These are phyloP conservation scores for Trichoderma hamatum DNA, from an alignment of 2,329 filamentous ascomycete species.

Conservation along the genomic window DNA sequence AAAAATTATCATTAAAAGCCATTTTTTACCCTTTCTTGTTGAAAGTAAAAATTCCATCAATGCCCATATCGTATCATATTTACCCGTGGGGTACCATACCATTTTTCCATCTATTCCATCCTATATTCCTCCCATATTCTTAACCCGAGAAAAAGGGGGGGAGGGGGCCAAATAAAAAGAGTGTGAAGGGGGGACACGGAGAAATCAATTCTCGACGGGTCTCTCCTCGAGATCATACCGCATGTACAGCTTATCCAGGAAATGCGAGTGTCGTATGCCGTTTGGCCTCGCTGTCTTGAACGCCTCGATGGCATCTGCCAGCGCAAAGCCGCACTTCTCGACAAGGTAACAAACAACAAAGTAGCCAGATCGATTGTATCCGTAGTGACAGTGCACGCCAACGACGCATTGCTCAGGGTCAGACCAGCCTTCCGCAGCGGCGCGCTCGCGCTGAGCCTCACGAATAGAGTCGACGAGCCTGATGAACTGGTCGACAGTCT, in stretches of 20 bases:
- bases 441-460: constrained; percentile 50
- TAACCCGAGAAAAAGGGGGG: neutral
- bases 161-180: neutral
- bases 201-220: neutral
- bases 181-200: no score
- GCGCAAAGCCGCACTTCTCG: constrained; percentile 70
- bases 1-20: neutral
- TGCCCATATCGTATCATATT: neutral
- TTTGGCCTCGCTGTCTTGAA: constrained; percentile 75
- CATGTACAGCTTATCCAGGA: constrained; percentile 80
- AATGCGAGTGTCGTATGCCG: constrained; percentile 88
- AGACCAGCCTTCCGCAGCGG: constrained; percentile 45
- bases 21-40: neutral
- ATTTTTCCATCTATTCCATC: constrained; percentile 16
- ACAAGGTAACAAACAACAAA: constrained; percentile 91
- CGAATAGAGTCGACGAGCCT: constrained; percentile 62
- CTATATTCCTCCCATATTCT: neutral
- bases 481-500: constrained; percentile 59
- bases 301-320: constrained; percentile 76
- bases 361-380: constrained; percentile 92
- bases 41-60: neutral
- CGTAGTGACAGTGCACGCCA: constrained; percentile 93
- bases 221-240: constrained; percentile 58
- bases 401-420: constrained; percentile 55
- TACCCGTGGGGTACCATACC: neutral